Percentiles rank a stretch among this genome's conserved stretches.
Evolutionary conservation across 2,329 filamentous ascomycete species (phyloP).

Genomic region (Nannizziopsis barbatae): DNA sequence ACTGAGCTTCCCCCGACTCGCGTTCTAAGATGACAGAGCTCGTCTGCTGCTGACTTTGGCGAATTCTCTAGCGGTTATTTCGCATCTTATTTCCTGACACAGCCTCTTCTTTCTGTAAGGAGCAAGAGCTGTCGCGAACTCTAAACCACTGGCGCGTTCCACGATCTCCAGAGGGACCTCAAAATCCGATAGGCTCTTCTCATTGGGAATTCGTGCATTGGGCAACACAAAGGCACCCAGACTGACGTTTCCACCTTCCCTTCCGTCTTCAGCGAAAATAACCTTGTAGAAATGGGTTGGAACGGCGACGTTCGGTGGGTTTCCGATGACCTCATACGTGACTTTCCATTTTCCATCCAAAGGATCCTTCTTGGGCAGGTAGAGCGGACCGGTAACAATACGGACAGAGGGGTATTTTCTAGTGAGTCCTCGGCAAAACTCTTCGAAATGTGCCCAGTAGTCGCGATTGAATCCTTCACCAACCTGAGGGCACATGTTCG

Average conservation of each 20-base stretch:
- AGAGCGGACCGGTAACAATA: constrained; percentile 86
- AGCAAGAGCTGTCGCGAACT: constrained; percentile 76
- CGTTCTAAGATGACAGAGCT: constrained; percentile 14
- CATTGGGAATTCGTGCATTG: constrained; percentile 78
- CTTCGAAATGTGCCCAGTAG: constrained; percentile 98
- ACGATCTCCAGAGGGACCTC: constrained; percentile 90
- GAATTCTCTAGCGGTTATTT: constrained; percentile 72
- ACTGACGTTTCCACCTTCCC: constrained; percentile 59
- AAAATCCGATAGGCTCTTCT: constrained; percentile 78
- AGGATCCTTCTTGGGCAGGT: constrained; percentile 73
- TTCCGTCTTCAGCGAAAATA: constrained; percentile 83
- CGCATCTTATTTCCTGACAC: constrained; percentile 77
- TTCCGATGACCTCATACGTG: constrained; percentile 88
- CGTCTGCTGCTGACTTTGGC: constrained; percentile 45
- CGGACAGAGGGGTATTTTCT: constrained; percentile 72
- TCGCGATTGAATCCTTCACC: constrained; percentile 97
- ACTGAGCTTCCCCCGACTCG: too few relatives aligned
- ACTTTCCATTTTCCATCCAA: constrained; percentile 90
- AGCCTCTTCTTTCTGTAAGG: constrained; percentile 61
- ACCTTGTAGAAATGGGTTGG: constrained; percentile 99
- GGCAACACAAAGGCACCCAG: constrained; percentile 91
- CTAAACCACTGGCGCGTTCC: constrained; percentile 81
- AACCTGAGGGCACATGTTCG: constrained; percentile 97
- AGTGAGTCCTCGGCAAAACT: constrained; percentile 82
- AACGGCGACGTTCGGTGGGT: constrained; percentile 84